Evolutionary conservation across 2,329 filamentous ascomycete genomes (phyloP).

Genomic region (Stenocarpella maydis): DNA sequence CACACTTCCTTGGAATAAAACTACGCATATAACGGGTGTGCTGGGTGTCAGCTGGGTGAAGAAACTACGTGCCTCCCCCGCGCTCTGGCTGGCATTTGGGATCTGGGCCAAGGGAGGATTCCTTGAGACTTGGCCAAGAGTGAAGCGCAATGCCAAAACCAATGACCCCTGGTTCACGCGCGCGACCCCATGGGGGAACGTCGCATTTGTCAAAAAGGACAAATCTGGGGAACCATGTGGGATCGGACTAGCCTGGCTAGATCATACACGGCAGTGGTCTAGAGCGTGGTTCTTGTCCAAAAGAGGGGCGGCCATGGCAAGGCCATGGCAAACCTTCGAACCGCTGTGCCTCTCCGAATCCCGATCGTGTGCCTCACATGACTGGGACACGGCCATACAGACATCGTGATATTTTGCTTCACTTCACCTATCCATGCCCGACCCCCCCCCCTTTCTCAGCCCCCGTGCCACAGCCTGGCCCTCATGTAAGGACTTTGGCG

Average conservation of each 20-base stretch:
- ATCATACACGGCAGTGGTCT: slow-evolving; percentile 4
- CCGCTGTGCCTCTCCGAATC: neutral
- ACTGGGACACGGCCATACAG: slow-evolving; percentile 1
- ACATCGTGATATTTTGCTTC: neutral
- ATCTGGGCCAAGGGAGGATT: slow-evolving; percentile 2
- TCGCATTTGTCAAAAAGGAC: slow-evolving; percentile 22
- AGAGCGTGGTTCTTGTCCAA: slow-evolving; percentile 11
- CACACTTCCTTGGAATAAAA: slow-evolving; percentile 17
- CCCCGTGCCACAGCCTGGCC: neutral
- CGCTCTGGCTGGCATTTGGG: slow-evolving; percentile 4
- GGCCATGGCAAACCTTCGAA: slow-evolving; percentile 10
- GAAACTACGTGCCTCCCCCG: slow-evolving; percentile 3
- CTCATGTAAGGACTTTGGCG: no score
- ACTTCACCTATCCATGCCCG: neutral
- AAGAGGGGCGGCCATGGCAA: slow-evolving; percentile 16
- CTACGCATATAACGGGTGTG: slow-evolving; percentile 3
- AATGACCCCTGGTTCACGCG: slow-evolving; percentile 7
- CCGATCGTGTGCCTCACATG: slow-evolving; percentile 14
- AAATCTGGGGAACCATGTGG: slow-evolving; percentile 23
- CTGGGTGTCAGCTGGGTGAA: slow-evolving; percentile 1
- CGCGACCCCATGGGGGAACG: slow-evolving; percentile 5
- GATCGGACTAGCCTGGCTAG: slow-evolving; percentile 18
- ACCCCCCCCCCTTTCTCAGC: neutral
- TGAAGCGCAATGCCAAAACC: slow-evolving; percentile 19
- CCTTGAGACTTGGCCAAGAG: slow-evolving; percentile 8